A percentile compares a stretch with the other conserved stretches of the same genome.
phyloP scores from a whole-genome alignment of 139 green algal genomes.

The Chlorella sp. region DNA sequence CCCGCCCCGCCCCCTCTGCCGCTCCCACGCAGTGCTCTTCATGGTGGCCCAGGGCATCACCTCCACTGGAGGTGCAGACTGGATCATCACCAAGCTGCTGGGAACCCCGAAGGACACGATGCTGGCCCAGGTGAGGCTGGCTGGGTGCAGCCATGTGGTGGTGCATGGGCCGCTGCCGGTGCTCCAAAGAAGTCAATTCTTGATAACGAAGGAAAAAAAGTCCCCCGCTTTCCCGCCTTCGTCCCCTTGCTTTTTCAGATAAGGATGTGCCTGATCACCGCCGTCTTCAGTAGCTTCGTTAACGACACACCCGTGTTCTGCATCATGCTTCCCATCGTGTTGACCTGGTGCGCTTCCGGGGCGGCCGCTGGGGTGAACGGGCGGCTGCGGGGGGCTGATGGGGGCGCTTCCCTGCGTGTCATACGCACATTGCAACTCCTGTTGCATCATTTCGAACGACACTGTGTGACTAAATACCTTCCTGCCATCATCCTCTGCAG shows the following conservation, averaged over 20 bases:
- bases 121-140: conserved; percentile 25
- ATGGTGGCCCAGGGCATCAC: conserved; percentile 61
- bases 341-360: conserved; percentile 45
- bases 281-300: conserved; percentile 59
- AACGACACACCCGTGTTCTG: conserved; percentile 70
- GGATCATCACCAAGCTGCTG: conserved; percentile 47
- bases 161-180: too few species aligned
- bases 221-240: too few species aligned
- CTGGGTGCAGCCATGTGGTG: too few species aligned
- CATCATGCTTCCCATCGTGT: conserved; percentile 45
- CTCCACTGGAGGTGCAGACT: conserved; percentile 52
- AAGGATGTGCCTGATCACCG: conserved; percentile 50
- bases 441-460: too few species aligned
- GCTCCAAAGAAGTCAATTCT: too few species aligned
- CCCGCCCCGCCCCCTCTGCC: background rate
- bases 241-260: conserved; percentile 28
- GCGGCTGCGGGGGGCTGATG: too few species aligned
- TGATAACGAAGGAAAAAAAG: too few species aligned
- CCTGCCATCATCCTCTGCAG: too few species aligned
- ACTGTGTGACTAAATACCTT: too few species aligned
- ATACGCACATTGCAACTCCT: too few species aligned
- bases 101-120: conserved; percentile 37
- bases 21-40: conserved; percentile 50
- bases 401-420: too few species aligned
- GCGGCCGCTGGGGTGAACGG: too few species aligned